Conservation (phyloP, 768 basidiomycete genomes). For the Hortiboletus flavorubellus region DNA sequence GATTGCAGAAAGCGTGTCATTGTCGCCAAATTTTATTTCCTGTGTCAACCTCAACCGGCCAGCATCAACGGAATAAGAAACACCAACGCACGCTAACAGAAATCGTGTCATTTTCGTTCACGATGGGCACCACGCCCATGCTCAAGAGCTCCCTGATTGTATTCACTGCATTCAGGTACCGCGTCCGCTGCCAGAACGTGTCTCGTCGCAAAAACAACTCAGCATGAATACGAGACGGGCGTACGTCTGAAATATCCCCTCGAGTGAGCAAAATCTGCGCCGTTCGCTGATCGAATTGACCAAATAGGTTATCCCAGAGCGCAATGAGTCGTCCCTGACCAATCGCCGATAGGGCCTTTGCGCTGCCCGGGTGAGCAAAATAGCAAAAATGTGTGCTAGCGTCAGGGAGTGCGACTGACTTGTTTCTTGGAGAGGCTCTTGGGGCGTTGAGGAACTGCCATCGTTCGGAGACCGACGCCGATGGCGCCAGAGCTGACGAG, state of each 20-base stretch:
- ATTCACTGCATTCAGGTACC: slow-evolving; percentile 95
- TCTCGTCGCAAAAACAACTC: not conserved
- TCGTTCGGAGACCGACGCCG: slow-evolving; percentile 88
- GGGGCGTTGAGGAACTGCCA: slow-evolving; percentile 76
- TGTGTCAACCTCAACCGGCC: slow-evolving; percentile 29
- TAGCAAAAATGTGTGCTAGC: not conserved
- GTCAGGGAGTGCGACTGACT: slow-evolving; percentile 42
- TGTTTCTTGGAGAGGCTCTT: slow-evolving; percentile 90
- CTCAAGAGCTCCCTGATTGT: slow-evolving; percentile 88
- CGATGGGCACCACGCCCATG: slow-evolving; percentile 96
- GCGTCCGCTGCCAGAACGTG: slow-evolving; percentile 61
- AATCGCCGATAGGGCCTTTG: slow-evolving; percentile 90
- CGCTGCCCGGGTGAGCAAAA: slow-evolving; percentile 21
- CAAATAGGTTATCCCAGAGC: slow-evolving; percentile 95
- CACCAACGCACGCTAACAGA: slow-evolving; percentile 81
- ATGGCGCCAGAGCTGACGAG: slow-evolving; percentile 98
- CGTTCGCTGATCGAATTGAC: slow-evolving; percentile 90
- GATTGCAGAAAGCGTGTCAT: slow-evolving; percentile 96
- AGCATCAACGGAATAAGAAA: not conserved
- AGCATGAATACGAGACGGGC: slow-evolving; percentile 5
- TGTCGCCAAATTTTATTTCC: slow-evolving; percentile 99
- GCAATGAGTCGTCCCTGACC: slow-evolving; percentile 96
- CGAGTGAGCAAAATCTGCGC: slow-evolving; percentile 93
- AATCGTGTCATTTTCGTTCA: slow-evolving; percentile 98
- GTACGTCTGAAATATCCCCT: slow-evolving; percentile 95